Evolutionary conservation across 768 basidiomycete species (phyloP).

Genomic region (Mycena filopes): DNA sequence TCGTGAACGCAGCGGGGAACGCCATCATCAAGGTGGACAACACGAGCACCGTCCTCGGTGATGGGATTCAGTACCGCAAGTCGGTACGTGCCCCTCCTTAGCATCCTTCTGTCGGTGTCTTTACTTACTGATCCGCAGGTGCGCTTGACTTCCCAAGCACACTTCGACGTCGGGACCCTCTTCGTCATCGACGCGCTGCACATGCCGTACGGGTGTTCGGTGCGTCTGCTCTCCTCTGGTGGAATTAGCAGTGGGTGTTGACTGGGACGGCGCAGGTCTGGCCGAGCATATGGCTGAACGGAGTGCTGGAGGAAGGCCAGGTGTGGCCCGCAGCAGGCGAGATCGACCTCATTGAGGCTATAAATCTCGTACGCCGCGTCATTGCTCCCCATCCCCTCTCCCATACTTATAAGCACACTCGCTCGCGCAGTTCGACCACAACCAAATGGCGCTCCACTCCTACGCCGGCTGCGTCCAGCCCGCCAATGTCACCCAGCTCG

Average conservation of each 20-base stretch:
- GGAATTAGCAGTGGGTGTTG: too few species aligned
- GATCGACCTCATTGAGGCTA: constrained; percentile 48
- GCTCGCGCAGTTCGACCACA: constrained; percentile 19
- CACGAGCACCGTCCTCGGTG: constrained; percentile 39
- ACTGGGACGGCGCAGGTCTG: constrained; percentile 46
- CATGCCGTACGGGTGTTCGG: constrained; percentile 64
- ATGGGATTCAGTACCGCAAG: constrained; percentile 30
- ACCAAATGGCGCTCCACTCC: constrained; percentile 30
- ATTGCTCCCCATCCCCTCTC: background rate
- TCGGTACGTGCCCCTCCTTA: constrained; percentile 19
- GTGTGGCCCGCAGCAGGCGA: constrained; percentile 60
- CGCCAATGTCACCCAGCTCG: constrained; percentile 14
- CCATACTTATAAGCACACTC: background rate
- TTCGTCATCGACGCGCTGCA: constrained; percentile 58
- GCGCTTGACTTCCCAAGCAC: constrained; percentile 39
- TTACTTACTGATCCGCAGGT: background rate
- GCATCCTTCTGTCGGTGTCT: background rate
- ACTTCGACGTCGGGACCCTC: constrained; percentile 56
- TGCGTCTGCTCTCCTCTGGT: constrained; percentile 24
- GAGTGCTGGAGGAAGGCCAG: constrained; percentile 48
- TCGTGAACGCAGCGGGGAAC: constrained; percentile 67
- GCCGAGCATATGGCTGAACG: constrained; percentile 57
- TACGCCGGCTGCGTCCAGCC: constrained; percentile 26
- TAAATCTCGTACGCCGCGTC: constrained; percentile 27
- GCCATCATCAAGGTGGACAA: constrained; percentile 84